Evolutionary conservation across 2,329 filamentous ascomycete genomes (phyloP), one percentile per base, ranked within the genome.

Genomic region (Xylaria sp.): DNA sequence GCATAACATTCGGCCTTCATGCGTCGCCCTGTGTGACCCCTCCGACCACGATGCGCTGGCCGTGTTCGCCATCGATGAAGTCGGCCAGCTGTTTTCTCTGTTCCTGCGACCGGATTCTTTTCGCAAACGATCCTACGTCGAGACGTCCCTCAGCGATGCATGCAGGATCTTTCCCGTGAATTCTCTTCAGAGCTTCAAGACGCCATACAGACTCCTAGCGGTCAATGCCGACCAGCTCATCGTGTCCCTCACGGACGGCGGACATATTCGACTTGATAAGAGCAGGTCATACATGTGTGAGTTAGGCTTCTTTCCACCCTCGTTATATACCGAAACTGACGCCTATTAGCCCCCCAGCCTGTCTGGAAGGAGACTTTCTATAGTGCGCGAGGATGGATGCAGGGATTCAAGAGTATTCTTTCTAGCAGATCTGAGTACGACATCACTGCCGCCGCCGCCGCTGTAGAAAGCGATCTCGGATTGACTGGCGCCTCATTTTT

Each of bases 61-160:
- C 62, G 84, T 82, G 67, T 83, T 83, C 19, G 85, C 89, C 4
- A 79, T 85, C 66, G 83, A 87, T 61, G 84, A 86, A 69, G 87
- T 90, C 63, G 85, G 83, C 69, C 88, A 89, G 73, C 90, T 99
- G 16, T 92, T 92, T 75, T 92, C 90, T 10, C 81, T 99, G 65
- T 88, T 83, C n/a, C 76, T 99, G 54, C 87, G 88, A 60, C 88
- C 90, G 35, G 90, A 94, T 66, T 88, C 90, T 70, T 96, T 97
- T 73, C 82, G 86, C 61, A 86, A 86, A 72, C 80, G 82, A 60
- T 79, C 82, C 0, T 85, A 85, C 18, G 84, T 87, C 13, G 91
- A 95, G 65, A 83, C 87, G 55, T 87, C 89, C 59, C 77, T 92
- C n/a, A 81, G 81, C 39, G 89, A 92, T 57, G 86, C 88, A 73